Evolutionary conservation across 1,284 basidiomycete genomes (phyloP).

Genomic region (Ustilago bromivora): DNA sequence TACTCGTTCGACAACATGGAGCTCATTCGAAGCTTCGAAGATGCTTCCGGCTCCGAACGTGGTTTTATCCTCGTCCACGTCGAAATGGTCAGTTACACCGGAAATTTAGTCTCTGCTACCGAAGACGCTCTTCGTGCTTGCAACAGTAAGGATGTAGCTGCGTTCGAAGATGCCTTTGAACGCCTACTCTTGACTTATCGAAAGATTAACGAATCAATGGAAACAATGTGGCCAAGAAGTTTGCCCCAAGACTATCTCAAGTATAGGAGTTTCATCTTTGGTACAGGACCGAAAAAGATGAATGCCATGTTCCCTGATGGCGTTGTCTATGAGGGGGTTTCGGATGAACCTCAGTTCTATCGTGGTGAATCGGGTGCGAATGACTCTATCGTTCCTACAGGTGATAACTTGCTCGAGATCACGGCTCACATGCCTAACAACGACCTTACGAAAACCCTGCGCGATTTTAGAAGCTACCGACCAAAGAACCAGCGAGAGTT

Average conservation of each 20-base stretch:
- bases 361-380: constrained; percentile 64
- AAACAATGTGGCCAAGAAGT: constrained; percentile 64
- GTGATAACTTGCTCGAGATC: constrained; percentile 67
- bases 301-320: constrained; percentile 68
- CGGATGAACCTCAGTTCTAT: constrained; percentile 48
- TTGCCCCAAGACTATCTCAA: constrained; percentile 61
- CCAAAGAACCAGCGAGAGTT: constrained; percentile 61
- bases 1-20: constrained; percentile 65
- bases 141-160: constrained; percentile 32
- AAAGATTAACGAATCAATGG: constrained; percentile 64
- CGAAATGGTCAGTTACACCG: constrained; percentile 65
- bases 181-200: constrained; percentile 49
- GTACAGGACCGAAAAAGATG: constrained; percentile 61
- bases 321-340: constrained; percentile 63
- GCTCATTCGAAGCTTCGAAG: constrained; percentile 63
- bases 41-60: constrained; percentile 55
- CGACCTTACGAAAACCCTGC: constrained; percentile 62
- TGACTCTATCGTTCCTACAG: constrained; percentile 60
- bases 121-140: constrained; percentile 60
- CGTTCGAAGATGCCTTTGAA: constrained; percentile 56
- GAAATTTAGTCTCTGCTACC: constrained; percentile 51
- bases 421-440: constrained; percentile 64
- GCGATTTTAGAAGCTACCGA: constrained; percentile 66
- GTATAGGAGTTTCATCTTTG: constrained; percentile 68
- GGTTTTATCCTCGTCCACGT: constrained; percentile 65